These are phyloP conservation scores for Cytospora piceae DNA, from an alignment of 2,329 filamentous ascomycete genomes.

Conservation along the genomic window DNA sequence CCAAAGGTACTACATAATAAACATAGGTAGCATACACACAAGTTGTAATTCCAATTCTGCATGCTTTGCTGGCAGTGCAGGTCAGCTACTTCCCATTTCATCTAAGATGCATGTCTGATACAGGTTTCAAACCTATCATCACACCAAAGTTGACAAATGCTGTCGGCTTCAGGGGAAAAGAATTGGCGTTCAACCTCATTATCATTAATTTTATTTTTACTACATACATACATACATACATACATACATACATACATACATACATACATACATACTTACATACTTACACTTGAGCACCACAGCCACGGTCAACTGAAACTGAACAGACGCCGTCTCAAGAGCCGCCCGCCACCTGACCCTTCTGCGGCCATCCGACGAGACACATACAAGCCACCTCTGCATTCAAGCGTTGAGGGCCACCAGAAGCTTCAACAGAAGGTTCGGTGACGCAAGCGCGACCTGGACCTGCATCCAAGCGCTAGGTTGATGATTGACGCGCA, in stretches of 20 bases:
- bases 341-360: conserved; percentile 20
- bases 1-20: too few relatives aligned
- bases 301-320: not conserved
- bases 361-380: conserved; percentile 22
- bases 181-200: conserved; percentile 2
- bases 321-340: conserved; percentile 29
- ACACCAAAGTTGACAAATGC: conserved; percentile 4
- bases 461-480: conserved; percentile 25
- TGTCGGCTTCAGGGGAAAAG: not conserved
- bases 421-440: not conserved
- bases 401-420: not conserved
- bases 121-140: not conserved
- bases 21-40: not conserved
- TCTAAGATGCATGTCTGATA: not conserved
- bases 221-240: too few relatives aligned
- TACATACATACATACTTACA: too few relatives aligned
- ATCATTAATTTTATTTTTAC: not conserved
- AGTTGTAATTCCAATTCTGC: not conserved
- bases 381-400: not conserved
- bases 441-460: conserved; percentile 18
- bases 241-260: too few relatives aligned
- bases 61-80: conserved; percentile 27
- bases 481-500: conserved; percentile 8
- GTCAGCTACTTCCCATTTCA: not conserved
- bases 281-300: too few relatives aligned